Base-by-base conservation (phyloP, 2,329 filamentous ascomycete genomes). In the Venturia nashicola region DNA sequence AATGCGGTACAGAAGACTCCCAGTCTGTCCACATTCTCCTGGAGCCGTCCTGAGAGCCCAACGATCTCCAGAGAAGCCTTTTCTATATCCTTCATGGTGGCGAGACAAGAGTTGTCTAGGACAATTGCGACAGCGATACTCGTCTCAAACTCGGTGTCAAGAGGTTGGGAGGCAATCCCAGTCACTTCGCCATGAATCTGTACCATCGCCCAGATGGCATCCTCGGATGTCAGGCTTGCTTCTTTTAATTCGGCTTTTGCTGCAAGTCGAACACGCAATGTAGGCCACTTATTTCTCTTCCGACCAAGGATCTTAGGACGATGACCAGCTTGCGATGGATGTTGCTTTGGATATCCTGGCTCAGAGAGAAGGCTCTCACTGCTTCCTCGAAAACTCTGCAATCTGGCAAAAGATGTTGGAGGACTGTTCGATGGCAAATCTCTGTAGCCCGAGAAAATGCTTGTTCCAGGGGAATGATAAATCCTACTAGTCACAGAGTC, bases 51-150 rank as follows among this genome's bases (percentile, higher is more conserved):
- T n/a, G 60, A n/a, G 3, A 62, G 60, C 23, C 40, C 42, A 43
- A 57, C 59, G 39, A 39, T 44, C 46, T 54, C 61, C 42, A 65
- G 62, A 40, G 14, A 65, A 27, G 48, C 59, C 48, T 40, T 59
- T 59, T 60, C 61, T 61, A 61, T 61, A 43, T 40, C 40, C 55
- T 61, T 65, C 59, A 27, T 61, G 59, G 46, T 64, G 65, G 16
- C 40, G 43, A 68, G 68, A 66, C 67, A 75, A 73, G 72, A 71
- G 61, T 75, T 76, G 65, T 76, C 74, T 42, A 76, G 66, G 23
- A 76, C 65, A 27, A 76, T 68, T 6, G 74, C 66, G 5, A 75
- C 65, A 66, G 76, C 73, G 20, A 76, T 27, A 8, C 63, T 46
- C 34, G 43, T 46, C 23, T 36, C 40, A 44, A 42, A 66, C 8